These are phyloP conservation scores for Panicum hallii DNA, from an alignment of 202 grass and related monocot genomes.

Conservation along the genomic window DNA sequence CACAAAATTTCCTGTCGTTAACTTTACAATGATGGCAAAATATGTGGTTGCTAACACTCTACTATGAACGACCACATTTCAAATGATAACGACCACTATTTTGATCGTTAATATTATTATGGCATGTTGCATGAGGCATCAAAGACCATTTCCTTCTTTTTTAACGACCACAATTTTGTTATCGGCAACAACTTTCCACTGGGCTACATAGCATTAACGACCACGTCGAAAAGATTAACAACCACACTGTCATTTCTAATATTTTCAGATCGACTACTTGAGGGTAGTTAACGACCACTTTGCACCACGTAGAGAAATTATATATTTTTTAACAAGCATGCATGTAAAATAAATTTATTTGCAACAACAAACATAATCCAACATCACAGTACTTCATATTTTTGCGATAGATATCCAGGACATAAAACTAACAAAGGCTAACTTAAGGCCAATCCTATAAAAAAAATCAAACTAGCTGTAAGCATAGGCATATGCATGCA, in stretches of 20 bases:
- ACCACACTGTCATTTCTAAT: background rate
- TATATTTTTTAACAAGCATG: too few species aligned
- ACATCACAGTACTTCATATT: background rate
- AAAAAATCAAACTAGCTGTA: too few species aligned
- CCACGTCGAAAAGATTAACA: background rate
- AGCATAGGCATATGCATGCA: background rate
- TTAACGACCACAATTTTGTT: background rate
- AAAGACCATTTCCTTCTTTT: background rate
- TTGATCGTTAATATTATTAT: too few species aligned
- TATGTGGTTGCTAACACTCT: too few species aligned
- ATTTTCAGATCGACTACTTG: background rate
- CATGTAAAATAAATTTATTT: too few species aligned
- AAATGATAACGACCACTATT: too few species aligned
- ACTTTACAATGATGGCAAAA: too few species aligned
- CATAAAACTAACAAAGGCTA: too few species aligned
- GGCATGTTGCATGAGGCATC: background rate
- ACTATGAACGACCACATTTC: too few species aligned
- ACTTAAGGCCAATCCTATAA: too few species aligned
- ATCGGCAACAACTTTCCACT: background rate
- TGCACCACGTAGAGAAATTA: background rate
- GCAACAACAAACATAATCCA: background rate
- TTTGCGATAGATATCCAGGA: too few species aligned
- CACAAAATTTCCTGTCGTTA: too few species aligned
- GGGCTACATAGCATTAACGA: background rate
- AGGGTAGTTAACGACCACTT: background rate